Base-by-base conservation (phyloP, 768 basidiomycete genomes). In the Pleurotus djamor region DNA sequence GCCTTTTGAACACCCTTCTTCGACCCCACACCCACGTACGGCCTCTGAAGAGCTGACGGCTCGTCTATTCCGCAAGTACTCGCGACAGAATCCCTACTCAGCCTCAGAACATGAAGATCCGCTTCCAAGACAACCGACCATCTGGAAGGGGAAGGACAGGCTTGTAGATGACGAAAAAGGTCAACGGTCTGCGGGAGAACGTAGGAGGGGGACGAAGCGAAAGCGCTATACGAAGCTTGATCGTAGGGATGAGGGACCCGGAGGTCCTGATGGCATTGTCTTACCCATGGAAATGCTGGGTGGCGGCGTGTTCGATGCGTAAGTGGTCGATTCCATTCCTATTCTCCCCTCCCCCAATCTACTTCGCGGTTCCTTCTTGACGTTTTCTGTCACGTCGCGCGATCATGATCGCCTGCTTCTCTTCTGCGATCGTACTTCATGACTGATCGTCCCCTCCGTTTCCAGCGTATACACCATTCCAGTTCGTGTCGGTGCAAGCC, bases 381-480 rank as follows among this genome's bases (percentile, higher is more conserved):
- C 21, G 21, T 28, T 28, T 28, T 28, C 21, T 28, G 21, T 28
- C 21, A 28, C 21, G 21, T 28, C 21, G 21, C 3, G 21, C 21
- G 21, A 28, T 28, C 21, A 28, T 28, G 21, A 28, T 28, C 21
- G 21, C 13, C 44, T 12, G 35, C 52, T 12, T 48, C 48, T 57
- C 49, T 32, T 37, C 17, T 16, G 9, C 21, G 45, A 60, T 43
- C 61, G 58, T 45, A 10, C 35, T 36, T 49, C 17, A 14, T 7
- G 35, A 48, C 14, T 52, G 28, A n/a, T 56, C 55, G 38, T 28
- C 43, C 34, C 33, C 12, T 37, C 13, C 21, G 21, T 58, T 33
- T 45, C 1, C 65, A 92, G 90, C 32, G 78, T 82, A 4, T 92
- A 92, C 67, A 85, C 85, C 2, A 69, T 90, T n/a, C 76, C 84